Percentiles rank a stretch among this genome's conserved stretches.
These are phyloP conservation scores for Chrysoporthe puriensis DNA, from an alignment of 2,329 filamentous ascomycete species.

Conservation along the genomic window DNA sequence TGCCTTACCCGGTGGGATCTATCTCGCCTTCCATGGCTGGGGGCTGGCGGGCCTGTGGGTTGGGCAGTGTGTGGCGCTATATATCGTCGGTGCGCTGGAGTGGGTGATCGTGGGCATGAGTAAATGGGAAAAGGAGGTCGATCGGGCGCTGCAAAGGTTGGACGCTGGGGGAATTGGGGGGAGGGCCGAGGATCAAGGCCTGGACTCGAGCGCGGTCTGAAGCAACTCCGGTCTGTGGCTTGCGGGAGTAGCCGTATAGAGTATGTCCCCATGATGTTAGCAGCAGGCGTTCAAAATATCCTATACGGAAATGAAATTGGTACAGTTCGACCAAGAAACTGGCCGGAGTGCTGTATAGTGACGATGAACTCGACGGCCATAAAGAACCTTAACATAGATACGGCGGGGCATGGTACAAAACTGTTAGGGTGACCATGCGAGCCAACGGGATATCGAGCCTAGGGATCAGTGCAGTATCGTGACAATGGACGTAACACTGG, in stretches of 20 bases:
- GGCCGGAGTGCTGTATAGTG: no score
- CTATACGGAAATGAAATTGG: neutral
- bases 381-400: no score
- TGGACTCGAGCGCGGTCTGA: conserved; percentile 10
- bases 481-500: no score
- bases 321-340: no score
- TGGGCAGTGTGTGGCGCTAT: conserved; percentile 80
- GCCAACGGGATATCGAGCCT: no score
- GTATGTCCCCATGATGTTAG: neutral
- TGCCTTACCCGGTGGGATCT: conserved; percentile 80
- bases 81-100: conserved; percentile 76
- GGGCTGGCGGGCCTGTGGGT: conserved; percentile 81
- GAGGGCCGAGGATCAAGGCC: conserved; percentile 2
- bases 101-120: conserved; percentile 80
- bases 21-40: conserved; percentile 85
- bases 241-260: neutral
- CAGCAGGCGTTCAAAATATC: neutral
- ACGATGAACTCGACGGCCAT: no score
- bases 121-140: conserved; percentile 75
- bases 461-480: no score
- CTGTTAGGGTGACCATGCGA: no score
- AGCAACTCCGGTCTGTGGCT: neutral
- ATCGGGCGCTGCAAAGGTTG: conserved; percentile 67
- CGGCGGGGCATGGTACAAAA: no score
- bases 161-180: conserved; percentile 47